phyloP scores from a whole-genome alignment of 345 rosid genomes.

The Lagerstroemia speciosa region DNA sequence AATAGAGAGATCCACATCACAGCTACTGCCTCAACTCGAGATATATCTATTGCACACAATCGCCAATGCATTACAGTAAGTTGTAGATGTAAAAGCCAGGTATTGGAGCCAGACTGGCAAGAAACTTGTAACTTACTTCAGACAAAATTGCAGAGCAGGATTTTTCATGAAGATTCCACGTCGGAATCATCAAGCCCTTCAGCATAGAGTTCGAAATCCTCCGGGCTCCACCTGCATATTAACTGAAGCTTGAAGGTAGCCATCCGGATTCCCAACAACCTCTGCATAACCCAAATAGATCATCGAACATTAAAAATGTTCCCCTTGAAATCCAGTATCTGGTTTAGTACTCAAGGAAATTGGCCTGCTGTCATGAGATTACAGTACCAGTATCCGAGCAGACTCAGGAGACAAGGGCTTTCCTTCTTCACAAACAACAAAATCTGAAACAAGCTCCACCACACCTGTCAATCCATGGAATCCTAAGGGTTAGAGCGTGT shows the following conservation, averaged over 20 bases:
- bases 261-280: constrained; percentile 81
- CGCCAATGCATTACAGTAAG: neutral
- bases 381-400: constrained; percentile 71
- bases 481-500: neutral
- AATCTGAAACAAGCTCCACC: constrained; percentile 77
- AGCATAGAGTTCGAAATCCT: constrained; percentile 61
- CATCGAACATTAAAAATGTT: neutral
- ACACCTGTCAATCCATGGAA: constrained; percentile 41
- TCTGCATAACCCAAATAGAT: constrained; percentile 33
- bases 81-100: neutral
- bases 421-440: constrained; percentile 88
- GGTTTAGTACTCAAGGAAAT: neutral
- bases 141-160: constrained; percentile 2
- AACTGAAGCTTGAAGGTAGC: constrained; percentile 78
- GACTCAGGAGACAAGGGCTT: constrained; percentile 87
- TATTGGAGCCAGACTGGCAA: neutral
- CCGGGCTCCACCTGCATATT: constrained; percentile 70
- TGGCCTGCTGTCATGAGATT: neutral
- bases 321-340: neutral
- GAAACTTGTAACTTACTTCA: neutral
- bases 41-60: neutral
- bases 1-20: neutral
- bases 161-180: constrained; percentile 56
- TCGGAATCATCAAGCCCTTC: constrained; percentile 66
- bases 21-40: neutral